Evolutionary conservation across 2,329 filamentous ascomycete genomes (phyloP).

Genomic region (Arthroderma sp.): DNA sequence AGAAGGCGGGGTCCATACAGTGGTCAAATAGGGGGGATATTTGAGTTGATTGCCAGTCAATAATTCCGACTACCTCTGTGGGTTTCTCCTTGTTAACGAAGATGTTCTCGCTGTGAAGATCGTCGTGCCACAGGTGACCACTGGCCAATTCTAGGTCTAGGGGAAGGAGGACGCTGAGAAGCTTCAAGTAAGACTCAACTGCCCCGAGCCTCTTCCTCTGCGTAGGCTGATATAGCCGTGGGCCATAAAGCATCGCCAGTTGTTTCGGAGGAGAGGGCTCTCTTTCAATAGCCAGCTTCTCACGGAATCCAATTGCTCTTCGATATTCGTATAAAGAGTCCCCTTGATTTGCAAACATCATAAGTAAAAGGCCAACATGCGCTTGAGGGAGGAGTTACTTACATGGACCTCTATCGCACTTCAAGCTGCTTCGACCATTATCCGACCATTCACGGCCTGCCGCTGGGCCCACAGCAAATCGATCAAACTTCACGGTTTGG

Average conservation of each 20-base stretch:
- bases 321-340: constrained; percentile 22
- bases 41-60: constrained; percentile 20
- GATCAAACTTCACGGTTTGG: background rate
- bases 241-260: constrained; percentile 26
- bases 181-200: constrained; percentile 8
- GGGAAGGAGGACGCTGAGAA: constrained; percentile 7
- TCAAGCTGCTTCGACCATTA: constrained; percentile 21
- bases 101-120: constrained; percentile 32
- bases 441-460: constrained; percentile 25
- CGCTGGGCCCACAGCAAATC: constrained; percentile 29
- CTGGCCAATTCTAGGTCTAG: constrained; percentile 6
- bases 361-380: background rate
- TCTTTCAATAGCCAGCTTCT: constrained; percentile 21
- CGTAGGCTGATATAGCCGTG: constrained; percentile 27
- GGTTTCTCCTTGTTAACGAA: constrained; percentile 22
- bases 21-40: constrained; percentile 17
- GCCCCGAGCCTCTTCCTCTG: constrained; percentile 15
- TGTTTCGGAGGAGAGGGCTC: constrained; percentile 9
- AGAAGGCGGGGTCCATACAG: constrained; percentile 14
- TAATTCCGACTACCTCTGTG: constrained; percentile 16
- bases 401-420: constrained; percentile 30
- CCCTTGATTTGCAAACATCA: constrained; percentile 16
- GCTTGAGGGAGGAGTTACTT: constrained; percentile 15
- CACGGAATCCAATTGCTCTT: constrained; percentile 24
- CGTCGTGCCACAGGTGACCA: constrained; percentile 30